phyloP scores from a whole-genome alignment of 176 grass and related monocot genomes.

The Tillandsia leiboldiana region DNA sequence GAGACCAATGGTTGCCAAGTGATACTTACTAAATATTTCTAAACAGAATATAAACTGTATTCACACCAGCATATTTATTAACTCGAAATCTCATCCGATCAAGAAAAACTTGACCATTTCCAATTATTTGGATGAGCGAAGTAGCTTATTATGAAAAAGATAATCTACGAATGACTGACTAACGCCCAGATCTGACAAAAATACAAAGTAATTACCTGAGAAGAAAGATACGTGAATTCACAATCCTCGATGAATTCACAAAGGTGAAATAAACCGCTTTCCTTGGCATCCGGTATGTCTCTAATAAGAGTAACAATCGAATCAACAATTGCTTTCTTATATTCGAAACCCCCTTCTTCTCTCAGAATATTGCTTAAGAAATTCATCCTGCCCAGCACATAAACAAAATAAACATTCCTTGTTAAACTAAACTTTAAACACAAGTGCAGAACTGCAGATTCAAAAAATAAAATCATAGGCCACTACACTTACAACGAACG shows the following conservation, averaged over 20 bases:
- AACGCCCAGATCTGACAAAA: not conserved
- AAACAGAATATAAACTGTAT: too few relatives aligned
- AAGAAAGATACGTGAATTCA: constrained; percentile 96
- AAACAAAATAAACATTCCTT: constrained; percentile 3
- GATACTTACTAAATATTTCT: not conserved
- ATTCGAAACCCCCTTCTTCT: constrained; percentile 96
- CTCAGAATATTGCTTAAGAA: constrained; percentile 98
- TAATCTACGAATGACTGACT: not conserved
- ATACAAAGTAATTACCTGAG: constrained; percentile 48
- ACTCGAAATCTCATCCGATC: too few relatives aligned
- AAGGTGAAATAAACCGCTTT: constrained; percentile 94
- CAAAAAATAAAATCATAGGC: not conserved
- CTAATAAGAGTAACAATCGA: constrained; percentile 95
- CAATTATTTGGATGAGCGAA: not conserved
- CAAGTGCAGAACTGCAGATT: too few relatives aligned
- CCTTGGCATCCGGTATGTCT: constrained; percentile 97
- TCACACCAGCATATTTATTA: too few relatives aligned
- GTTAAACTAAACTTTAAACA: not conserved
- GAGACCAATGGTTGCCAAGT: too few relatives aligned
- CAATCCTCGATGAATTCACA: constrained; percentile 99
- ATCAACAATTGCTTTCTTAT: constrained; percentile 98
- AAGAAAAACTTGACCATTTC: not conserved
- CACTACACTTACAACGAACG: constrained; percentile 70
- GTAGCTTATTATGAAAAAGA: not conserved
- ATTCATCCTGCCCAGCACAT: constrained; percentile 68